phyloP scores from a whole-genome alignment of 805 yeast species.

The Cyberlindnera sargentensis region DNA sequence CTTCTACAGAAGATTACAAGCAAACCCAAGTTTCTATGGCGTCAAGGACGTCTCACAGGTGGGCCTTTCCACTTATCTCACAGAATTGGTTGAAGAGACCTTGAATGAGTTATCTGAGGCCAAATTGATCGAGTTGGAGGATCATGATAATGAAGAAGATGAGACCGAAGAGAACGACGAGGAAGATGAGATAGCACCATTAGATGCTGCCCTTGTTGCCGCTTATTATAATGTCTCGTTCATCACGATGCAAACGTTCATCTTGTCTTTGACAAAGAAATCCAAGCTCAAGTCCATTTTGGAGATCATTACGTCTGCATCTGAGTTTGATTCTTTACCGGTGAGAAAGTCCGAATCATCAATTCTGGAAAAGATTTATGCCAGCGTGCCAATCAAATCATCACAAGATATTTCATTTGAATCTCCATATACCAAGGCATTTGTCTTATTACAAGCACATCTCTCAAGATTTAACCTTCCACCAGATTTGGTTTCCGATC shows the following conservation, averaged over 20 bases:
- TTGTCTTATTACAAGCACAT: conserved; percentile 74
- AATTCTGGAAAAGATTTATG: conserved; percentile 42
- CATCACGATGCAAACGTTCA: conserved; percentile 58
- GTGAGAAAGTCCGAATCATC: conserved; percentile 55
- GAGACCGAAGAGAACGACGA: conserved; percentile 21
- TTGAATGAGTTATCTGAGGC: conserved; percentile 56
- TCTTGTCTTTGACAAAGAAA: conserved; percentile 40
- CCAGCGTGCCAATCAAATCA: conserved; percentile 56
- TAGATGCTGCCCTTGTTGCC: conserved; percentile 68
- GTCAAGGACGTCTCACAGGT: conserved; percentile 51
- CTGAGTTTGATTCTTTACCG: conserved; percentile 65
- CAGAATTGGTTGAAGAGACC: conserved; percentile 73
- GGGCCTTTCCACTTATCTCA: conserved; percentile 74
- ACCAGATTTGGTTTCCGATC: conserved; percentile 54
- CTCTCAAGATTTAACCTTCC: conserved; percentile 61
- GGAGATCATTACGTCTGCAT: conserved; percentile 58
- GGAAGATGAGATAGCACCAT: conserved; percentile 41
- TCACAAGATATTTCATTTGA: conserved; percentile 26
- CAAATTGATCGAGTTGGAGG: conserved; percentile 53
- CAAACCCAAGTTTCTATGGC: conserved; percentile 89
- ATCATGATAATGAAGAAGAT: conserved; percentile 30
- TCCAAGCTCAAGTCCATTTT: conserved; percentile 56
- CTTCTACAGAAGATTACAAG: conserved; percentile 71
- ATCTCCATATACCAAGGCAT: conserved; percentile 62
- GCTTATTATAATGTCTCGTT: conserved; percentile 64